Percentiles rank a stretch among this genome's conserved stretches.
These are phyloP conservation scores for Paramecium octaurelia DNA, from an alignment of 73 alveolate species.

Conservation along the genomic window DNA sequence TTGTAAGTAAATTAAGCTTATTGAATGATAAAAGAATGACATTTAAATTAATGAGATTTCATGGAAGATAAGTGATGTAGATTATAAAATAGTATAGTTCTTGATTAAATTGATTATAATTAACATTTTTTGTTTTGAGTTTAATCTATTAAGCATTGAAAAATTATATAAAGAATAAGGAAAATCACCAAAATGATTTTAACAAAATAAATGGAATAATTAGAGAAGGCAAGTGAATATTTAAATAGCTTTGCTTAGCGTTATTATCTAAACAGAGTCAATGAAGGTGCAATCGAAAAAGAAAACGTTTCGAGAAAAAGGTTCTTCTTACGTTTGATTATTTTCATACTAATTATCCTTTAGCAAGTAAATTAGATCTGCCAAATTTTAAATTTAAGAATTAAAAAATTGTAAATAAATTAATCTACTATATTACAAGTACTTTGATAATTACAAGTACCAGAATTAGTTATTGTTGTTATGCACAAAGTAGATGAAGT, in stretches of 20 bases:
- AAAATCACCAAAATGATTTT: conserved; percentile 29
- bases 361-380: not conserved
- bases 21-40: conserved; percentile 13
- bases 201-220: conserved; percentile 1
- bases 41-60: conserved; percentile 59
- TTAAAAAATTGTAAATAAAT: not conserved
- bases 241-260: conserved; percentile 15
- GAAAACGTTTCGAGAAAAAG: not conserved
- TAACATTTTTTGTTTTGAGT: not conserved
- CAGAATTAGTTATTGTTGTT: not conserved
- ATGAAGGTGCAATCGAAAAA: not conserved
- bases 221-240: not conserved
- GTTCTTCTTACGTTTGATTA: not conserved
- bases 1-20: conserved; percentile 27
- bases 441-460: conserved; percentile 15
- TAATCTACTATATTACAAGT: not conserved
- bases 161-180: not conserved
- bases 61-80: conserved; percentile 55
- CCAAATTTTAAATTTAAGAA: conserved; percentile 18
- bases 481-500: not conserved
- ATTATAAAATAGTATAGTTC: not conserved
- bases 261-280: not conserved
- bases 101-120: not conserved
- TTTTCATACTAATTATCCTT: not conserved
- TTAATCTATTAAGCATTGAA: not conserved